Evolutionary conservation across 2,329 filamentous ascomycete species (phyloP).

Genomic region (Ramichloridium luteum): DNA sequence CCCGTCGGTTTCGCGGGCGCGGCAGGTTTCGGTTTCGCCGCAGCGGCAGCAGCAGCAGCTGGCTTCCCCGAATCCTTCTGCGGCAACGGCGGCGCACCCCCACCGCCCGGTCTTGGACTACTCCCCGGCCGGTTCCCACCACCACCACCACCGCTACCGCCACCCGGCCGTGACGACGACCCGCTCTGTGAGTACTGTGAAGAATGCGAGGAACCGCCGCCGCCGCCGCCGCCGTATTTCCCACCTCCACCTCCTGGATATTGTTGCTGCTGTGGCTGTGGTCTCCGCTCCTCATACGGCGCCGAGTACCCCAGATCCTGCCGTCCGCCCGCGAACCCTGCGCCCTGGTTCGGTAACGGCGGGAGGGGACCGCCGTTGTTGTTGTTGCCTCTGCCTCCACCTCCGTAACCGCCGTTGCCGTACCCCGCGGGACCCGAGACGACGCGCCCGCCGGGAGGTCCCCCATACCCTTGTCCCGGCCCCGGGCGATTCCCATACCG

Average conservation of each 20-base stretch:
- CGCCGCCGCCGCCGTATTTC: conserved; percentile 3
- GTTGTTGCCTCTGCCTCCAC: too few species aligned
- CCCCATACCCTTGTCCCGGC: conserved; percentile 1
- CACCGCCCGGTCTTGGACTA: conserved; percentile 4
- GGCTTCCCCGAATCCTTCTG: conserved; percentile 5
- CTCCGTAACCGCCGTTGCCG: too few species aligned
- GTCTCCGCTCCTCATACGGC: conserved; percentile 33
- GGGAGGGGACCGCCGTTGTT: conserved; percentile 1
- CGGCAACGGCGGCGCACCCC: conserved; percentile 11
- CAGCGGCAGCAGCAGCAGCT: conserved; percentile 11
- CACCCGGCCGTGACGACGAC: background rate
- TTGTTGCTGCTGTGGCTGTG: conserved; percentile 8
- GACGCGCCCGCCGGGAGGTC: too few species aligned
- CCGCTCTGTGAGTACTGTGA: background rate
- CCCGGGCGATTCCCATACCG: background rate
- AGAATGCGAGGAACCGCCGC: too few species aligned
- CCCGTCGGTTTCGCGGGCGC: conserved; percentile 34
- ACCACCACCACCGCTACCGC: background rate
- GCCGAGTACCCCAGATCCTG: conserved; percentile 32
- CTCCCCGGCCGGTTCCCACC: conserved; percentile 4
- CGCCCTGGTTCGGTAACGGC: conserved; percentile 10
- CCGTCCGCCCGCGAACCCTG: conserved; percentile 1
- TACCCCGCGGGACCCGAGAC: background rate
- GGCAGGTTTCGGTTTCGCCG: conserved; percentile 18
- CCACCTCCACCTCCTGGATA: conserved; percentile 11